These are phyloP conservation scores for Penicillium sp. DNA, from an alignment of 2,329 filamentous ascomycete species.

Conservation along the genomic window DNA sequence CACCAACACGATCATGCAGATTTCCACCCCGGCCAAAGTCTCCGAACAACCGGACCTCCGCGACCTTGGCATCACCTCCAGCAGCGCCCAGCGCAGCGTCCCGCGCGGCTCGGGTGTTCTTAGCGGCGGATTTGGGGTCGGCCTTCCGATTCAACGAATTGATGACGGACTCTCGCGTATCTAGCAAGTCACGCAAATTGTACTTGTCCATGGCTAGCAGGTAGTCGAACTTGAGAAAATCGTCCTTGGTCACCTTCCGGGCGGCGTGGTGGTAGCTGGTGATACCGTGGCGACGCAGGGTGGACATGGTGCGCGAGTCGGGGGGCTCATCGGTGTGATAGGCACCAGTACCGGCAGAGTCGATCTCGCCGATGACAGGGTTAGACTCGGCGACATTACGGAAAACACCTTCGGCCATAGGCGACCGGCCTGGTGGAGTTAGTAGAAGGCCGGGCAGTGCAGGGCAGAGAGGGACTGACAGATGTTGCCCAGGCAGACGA, in stretches of 20 bases:
- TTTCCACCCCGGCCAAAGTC: constrained; percentile 69
- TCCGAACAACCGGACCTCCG: constrained; percentile 78
- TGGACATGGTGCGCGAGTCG: constrained; percentile 82
- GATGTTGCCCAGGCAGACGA: constrained; percentile 97
- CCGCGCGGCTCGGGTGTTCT: constrained; percentile 42
- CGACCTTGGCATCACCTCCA: constrained; percentile 44
- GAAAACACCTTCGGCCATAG: constrained; percentile 97
- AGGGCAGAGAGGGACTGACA: constrained; percentile 54
- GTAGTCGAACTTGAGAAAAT: constrained; percentile 88
- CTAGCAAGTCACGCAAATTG: constrained; percentile 73
- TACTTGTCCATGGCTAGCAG: constrained; percentile 91
- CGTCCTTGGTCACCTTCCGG: constrained; percentile 70
- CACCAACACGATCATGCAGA: constrained; percentile 40
- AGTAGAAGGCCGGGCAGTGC: background rate
- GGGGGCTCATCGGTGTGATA: constrained; percentile 81
- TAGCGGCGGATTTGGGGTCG: constrained; percentile 26
- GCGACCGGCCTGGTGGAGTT: constrained; percentile 64
- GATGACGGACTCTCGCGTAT: constrained; percentile 59
- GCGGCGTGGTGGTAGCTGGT: constrained; percentile 76
- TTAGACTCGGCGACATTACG: constrained; percentile 66
- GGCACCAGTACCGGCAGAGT: constrained; percentile 87
- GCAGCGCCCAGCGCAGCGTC: constrained; percentile 37
- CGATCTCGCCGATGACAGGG: constrained; percentile 68
- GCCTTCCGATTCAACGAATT: constrained; percentile 49
- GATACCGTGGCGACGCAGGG: constrained; percentile 74